Percentiles rank a stretch among this genome's conserved stretches.
These are phyloP conservation scores for Jacaranda copaia DNA, from an alignment of 257 asterid genomes.

Conservation along the genomic window DNA sequence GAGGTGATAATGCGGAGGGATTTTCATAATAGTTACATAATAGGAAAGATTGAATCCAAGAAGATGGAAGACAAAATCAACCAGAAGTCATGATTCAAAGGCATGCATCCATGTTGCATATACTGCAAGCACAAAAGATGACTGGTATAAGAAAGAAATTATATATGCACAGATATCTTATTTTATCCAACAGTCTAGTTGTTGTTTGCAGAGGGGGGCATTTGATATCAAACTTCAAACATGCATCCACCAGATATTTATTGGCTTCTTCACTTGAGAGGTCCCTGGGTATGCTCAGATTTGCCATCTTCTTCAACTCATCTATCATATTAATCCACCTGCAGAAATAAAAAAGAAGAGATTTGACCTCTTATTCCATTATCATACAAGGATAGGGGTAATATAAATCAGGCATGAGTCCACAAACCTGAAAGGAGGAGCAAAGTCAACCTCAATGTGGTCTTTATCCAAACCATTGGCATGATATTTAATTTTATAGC, in stretches of 20 bases:
- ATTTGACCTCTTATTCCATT: not conserved
- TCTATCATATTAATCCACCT: constrained; percentile 95
- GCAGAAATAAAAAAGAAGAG: constrained; percentile 18
- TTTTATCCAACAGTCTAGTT: constrained; percentile 85
- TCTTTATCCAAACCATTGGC: constrained; percentile 81
- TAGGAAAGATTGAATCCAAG: no score
- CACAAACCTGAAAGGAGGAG: constrained; percentile 93
- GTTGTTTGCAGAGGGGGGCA: constrained; percentile 97
- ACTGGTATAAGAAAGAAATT: not conserved
- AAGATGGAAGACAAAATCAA: not conserved
- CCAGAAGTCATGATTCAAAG: no score
- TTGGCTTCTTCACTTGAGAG: constrained; percentile 79
- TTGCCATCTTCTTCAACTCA: constrained; percentile 84
- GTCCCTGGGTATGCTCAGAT: constrained; percentile 83
- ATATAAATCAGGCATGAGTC: not conserved
- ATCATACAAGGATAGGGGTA: not conserved
- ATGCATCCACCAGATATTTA: constrained; percentile 75
- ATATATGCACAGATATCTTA: constrained; percentile 31
- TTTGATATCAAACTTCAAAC: constrained; percentile 71
- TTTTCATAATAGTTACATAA: no score
- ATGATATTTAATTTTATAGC: constrained; percentile 79
- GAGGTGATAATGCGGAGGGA: no score
- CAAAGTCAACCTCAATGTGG: constrained; percentile 93
- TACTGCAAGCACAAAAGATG: not conserved
- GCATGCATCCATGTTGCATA: no score